Base-by-base conservation (phyloP, 495 filamentous ascomycete species). In the Penicillium diatomitis region DNA sequence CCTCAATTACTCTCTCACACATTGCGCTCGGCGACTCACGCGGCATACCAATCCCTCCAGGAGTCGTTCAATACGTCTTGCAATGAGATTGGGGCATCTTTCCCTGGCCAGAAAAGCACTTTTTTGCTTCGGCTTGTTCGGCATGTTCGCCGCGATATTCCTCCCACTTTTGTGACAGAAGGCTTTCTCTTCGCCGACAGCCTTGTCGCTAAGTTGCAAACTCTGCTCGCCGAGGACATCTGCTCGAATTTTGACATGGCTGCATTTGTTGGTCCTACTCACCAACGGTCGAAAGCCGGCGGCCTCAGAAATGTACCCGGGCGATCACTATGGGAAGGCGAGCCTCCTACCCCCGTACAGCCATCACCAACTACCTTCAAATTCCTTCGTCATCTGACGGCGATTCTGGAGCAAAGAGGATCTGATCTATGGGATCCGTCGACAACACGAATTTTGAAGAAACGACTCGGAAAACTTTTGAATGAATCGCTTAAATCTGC, bases 371-470 rank as follows among this genome's bases (percentile, higher is more conserved):
- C 75, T 30, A 77, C 82, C 3, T 94, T 96, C 63, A 78, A 77
- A 51, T 85, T 91, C 46, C 60, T 96, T 38, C 78, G 82, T 31
- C 76, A 73, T 32, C 56, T 96, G 28, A 70, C 77, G 6, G 63
- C 66, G 35, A 68, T 74, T 1, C 94, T 98, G 89, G 75, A 75
- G 34, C 66, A 71, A 8, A 69, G 71, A 7, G 92, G 92, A 1
- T 67, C 70, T 32, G 92, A 97, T 56, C 62, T 97, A 6, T 98
- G 92, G 92, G 90, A 83, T 48, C 77, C 81, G 3, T 76, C 73
- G 3, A 86, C 86, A 0, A 78, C 89, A 0, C 54, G 56, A 6
- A 69, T 71, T 3, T 56, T 97, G 39, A 94, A 91, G 67, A 48
- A 51, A 6, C 47, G 64, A 32, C 56, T 87, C 8, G 57, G 72